These are phyloP conservation scores for Phytophthora citricola DNA, from an alignment of 352 stramenopile genomes.

Conservation along the genomic window DNA sequence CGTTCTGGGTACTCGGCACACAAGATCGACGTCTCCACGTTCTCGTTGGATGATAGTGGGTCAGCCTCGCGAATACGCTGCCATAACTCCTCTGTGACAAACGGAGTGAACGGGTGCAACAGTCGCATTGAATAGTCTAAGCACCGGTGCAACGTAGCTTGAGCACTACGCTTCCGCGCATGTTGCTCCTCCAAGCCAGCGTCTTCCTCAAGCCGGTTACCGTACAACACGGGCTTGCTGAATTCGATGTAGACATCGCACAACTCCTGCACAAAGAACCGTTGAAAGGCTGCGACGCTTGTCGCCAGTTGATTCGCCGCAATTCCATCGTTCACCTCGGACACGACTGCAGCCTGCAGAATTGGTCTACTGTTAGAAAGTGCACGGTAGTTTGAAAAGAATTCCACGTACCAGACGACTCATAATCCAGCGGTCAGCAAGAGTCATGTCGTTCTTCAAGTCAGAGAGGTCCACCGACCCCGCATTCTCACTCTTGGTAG, in stretches of 20 bases:
- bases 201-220: conserved; percentile 61
- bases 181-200: conserved; percentile 45
- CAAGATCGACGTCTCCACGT: conserved; percentile 62
- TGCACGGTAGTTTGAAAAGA: background rate
- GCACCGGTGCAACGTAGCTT: conserved; percentile 94
- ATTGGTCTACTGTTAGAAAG: background rate
- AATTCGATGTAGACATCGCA: conserved; percentile 92
- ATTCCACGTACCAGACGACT: conserved; percentile 67
- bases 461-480: conserved; percentile 31
- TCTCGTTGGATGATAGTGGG: conserved; percentile 33
- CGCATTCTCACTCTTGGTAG: conserved; percentile 1
- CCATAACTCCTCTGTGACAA: conserved; percentile 99
- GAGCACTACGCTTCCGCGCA: conserved; percentile 76
- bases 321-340: conserved; percentile 69
- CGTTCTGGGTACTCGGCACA: conserved; percentile 88
- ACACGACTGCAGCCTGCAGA: conserved; percentile 59
- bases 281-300: conserved; percentile 74
- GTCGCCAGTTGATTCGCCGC: conserved; percentile 69
- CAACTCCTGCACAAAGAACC: conserved; percentile 88
- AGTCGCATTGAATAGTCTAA: conserved; percentile 96
- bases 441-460: conserved; percentile 52
- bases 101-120: conserved; percentile 99
- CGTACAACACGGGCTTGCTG: conserved; percentile 84
- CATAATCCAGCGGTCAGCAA: conserved; percentile 86
- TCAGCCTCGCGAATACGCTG: conserved; percentile 69